phyloP scores from a whole-genome alignment of 139 green algal species.

The Closterium sp. region DNA sequence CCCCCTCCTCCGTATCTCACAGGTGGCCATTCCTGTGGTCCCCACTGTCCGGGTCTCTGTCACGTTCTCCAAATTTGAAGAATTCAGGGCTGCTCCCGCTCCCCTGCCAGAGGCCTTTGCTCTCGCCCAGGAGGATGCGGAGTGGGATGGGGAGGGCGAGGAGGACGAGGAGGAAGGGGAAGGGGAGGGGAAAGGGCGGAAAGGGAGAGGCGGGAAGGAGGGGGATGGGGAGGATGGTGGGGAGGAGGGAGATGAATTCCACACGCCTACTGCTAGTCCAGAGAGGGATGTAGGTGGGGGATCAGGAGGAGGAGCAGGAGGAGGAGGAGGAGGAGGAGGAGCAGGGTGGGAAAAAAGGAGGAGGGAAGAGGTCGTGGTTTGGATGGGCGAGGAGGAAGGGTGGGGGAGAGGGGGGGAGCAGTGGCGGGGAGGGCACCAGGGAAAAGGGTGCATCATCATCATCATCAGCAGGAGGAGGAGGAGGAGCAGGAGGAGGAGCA shows the following conservation, averaged over 20 bases:
- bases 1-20: background rate
- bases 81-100: background rate
- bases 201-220: background rate
- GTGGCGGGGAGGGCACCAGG: background rate
- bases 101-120: background rate
- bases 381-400: slow-evolving; percentile 5
- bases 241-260: slow-evolving; percentile 29
- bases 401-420: background rate
- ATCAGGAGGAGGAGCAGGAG: background rate
- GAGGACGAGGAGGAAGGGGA: slow-evolving; percentile 2
- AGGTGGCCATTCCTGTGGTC: slow-evolving; percentile 48
- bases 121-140: too few relatives aligned
- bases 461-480: background rate
- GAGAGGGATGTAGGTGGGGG: background rate
- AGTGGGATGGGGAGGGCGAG: background rate
- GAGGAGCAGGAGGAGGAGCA: slow-evolving; percentile 19
- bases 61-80: slow-evolving; percentile 39
- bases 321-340: background rate
- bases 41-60: slow-evolving; percentile 37
- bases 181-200: background rate
- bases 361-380: slow-evolving; percentile 24
- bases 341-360: background rate
- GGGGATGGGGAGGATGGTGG: slow-evolving; percentile 5
- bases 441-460: background rate
- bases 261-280: slow-evolving; percentile 27